These are phyloP conservation scores for Colletotrichum higginsianum DNA, from an alignment of 2,329 filamentous ascomycete genomes.

Conservation along the genomic window DNA sequence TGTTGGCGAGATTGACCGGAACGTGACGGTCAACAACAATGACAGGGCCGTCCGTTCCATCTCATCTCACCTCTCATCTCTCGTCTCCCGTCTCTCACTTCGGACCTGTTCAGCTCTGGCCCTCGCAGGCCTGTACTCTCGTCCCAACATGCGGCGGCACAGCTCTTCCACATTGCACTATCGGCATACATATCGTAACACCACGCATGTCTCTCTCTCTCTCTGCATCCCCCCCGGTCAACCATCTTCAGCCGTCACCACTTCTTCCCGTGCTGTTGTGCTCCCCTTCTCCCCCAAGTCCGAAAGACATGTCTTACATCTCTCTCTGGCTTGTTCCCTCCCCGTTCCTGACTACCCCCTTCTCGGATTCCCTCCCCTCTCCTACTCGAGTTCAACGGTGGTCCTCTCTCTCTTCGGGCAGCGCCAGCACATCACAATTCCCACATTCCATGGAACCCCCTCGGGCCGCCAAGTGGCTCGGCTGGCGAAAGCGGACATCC, in stretches of 20 bases:
- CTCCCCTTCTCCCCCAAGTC: neutral
- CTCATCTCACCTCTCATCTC: neutral
- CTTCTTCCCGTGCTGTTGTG: conserved; percentile 29
- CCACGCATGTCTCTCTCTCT: conserved; percentile 1
- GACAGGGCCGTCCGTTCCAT: conserved; percentile 9
- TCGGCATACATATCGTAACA: neutral
- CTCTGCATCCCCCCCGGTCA: neutral
- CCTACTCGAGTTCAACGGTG: neutral
- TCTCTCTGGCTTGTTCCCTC: conserved; percentile 22
- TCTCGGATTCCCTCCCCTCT: neutral
- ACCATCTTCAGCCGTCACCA: conserved; percentile 12
- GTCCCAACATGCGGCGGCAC: conserved; percentile 4
- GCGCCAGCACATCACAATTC: conserved; percentile 26
- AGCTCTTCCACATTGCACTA: conserved; percentile 8
- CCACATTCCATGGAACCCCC: conserved; percentile 35
- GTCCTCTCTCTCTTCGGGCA: neutral
- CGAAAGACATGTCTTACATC: conserved; percentile 31
- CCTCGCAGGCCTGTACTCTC: neutral
- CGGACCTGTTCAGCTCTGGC: too few species aligned
- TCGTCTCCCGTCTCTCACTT: neutral
- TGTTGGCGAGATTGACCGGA: neutral
- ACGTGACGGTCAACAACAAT: neutral
- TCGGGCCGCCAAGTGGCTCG: conserved; percentile 34
- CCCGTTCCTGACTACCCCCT: neutral
- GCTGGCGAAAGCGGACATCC: conserved; percentile 19